Base-by-base conservation (phyloP, 345 rosid genomes). In the Jatropha curcas region DNA sequence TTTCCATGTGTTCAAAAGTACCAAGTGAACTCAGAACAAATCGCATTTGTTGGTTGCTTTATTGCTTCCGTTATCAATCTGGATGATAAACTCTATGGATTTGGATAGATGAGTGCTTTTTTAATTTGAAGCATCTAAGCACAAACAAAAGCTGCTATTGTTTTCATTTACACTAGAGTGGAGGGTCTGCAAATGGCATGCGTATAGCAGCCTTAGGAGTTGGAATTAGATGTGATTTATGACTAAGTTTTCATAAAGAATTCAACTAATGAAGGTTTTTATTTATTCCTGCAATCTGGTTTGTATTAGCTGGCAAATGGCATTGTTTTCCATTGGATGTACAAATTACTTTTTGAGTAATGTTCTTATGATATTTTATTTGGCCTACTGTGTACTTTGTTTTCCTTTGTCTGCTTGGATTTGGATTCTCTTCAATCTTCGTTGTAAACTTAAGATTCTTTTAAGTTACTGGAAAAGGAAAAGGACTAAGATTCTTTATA, bases 301-400 rank as follows among this genome's bases (percentile, higher is more conserved):
- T 77, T 25, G 12, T 67, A 35, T 68, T 71, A 63, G 75, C 69
- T 80, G 77, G 76, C 71, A 76, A 70, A 70, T 82, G 71, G 65
- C 20, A 58, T 84, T 82, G 41, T 77, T 81, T 69, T 65, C 51
- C 11, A 53, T 69, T 74, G 76, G 61, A 83, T 83, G 86, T 81
- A 81, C 86, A 81, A 8, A 19, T 30, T 72, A 60, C 81, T 78
- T 81, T 84, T 84, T 67, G 22, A 41, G 55, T 45, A 72, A 74
- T 79, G 60, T 45, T 60, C 52, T 75, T 57, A 60, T 45, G 58
- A 28, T 77, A 67, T 67, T 76, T 52, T 73, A 76, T 70, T 55
- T 43, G 17, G 67, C 59, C 31, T 59, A 24, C 1, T 35, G 34
- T 76, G 59, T 58, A 10, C 60, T 73, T 70, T 76, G 5, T 60